Evolutionary conservation across 31 red algal species (phyloP).

Genomic region (Bonnemaisonia californica): DNA sequence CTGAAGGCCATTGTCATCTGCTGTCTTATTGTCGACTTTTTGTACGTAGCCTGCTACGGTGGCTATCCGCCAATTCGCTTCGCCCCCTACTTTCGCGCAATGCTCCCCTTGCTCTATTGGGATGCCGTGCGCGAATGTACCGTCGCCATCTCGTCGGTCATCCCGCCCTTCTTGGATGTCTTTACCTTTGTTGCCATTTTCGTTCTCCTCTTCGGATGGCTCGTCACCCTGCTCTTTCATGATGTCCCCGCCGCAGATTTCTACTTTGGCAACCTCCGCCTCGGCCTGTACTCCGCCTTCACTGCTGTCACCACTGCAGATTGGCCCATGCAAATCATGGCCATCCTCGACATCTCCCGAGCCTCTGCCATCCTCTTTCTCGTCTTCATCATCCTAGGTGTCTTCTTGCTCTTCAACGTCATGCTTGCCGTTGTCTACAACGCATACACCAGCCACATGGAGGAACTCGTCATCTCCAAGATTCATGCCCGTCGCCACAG

Average conservation of each 20-base stretch:
- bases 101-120: constrained; percentile 72
- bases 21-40: constrained; percentile 24
- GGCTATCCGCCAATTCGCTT: constrained; percentile 62
- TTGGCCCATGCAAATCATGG: constrained; percentile 86
- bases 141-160: constrained; percentile 50
- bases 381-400: constrained; percentile 63
- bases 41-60: constrained; percentile 26
- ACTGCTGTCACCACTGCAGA: constrained; percentile 71
- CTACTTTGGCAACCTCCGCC: constrained; percentile 70
- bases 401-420: constrained; percentile 78
- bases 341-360: constrained; percentile 61
- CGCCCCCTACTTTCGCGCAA: constrained; percentile 63
- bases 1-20: constrained; percentile 31
- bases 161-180: constrained; percentile 72
- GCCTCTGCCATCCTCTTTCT: constrained; percentile 50
- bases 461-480: constrained; percentile 54
- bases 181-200: constrained; percentile 69
- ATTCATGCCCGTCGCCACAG: constrained; percentile 35
- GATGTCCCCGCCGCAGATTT: constrained; percentile 60
- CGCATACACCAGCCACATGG: constrained; percentile 78
- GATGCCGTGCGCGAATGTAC: constrained; percentile 69
- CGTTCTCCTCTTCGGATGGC: constrained; percentile 68
- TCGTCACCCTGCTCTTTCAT: constrained; percentile 77
- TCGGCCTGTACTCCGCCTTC: constrained; percentile 73
- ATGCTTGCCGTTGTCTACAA: constrained; percentile 85